Base-by-base conservation (phyloP, 805 yeast genomes). In the Priceomyces carsonii region DNA sequence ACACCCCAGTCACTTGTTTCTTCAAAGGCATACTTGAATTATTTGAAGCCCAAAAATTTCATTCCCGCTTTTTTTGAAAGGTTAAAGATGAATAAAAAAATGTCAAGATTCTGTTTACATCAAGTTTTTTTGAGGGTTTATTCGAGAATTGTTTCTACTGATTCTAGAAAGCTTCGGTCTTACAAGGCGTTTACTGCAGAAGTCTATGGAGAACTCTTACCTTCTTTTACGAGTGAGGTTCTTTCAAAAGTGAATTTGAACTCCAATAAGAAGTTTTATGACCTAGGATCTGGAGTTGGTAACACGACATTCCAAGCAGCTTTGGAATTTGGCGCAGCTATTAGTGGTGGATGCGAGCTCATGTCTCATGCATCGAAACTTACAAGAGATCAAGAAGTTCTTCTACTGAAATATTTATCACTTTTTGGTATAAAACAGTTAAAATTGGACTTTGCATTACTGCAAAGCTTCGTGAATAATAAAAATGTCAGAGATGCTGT, bases 211-310 rank as follows among this genome's bases (percentile, higher is more conserved):
- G 97, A 90, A 59, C 63, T 90, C 39, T 67, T 90, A 55, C 97
- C 97, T 1, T 65, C 71, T 4, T 86, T 90, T 47, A 67, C 85
- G 26, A 73, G 88, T 26, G 77, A 71, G 45, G 82, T 85, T 3
- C 47, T 69, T 29, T 57, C 66, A 8, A 84, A 82, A 50, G 82
- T 88, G 32, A 72, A 70, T 1, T 61, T 89, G 32, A 57, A 64
- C 23, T 68, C 77, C 1, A 60, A 58, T 1, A 73, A 77, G 28
- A 74, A 68, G n/a, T 89, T 88, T 50, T 79, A 90, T 43, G 97
- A 90, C 59, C 66, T 90, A 16, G 97, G 97, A 0, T 87, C 95
- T 0, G 97, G 97, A 10, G 96, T 90, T 10, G 97, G 96, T 0
- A 90, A 90, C 53, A 87, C 96, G 39, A 82, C 85, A 0, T 72